Percentiles rank a stretch among this genome's conserved stretches.
Conservation (phyloP, 1,284 basidiomycete genomes). For the Trichosporon sp. region DNA sequence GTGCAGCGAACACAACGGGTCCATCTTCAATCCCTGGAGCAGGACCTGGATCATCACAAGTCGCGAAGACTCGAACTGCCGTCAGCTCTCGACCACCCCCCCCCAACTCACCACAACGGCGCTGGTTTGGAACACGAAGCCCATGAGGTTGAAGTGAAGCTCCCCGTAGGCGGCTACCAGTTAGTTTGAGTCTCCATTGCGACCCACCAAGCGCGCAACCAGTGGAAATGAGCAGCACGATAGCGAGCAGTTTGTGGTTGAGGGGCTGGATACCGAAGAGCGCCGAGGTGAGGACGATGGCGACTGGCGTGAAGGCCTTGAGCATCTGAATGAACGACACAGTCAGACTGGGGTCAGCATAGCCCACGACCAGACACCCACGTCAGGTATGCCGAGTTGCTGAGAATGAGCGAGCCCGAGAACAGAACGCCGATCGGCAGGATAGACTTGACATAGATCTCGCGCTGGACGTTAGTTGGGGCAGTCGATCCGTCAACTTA, state of each 20-base stretch:
- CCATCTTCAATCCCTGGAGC: conserved; percentile 45
- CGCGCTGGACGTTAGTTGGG: conserved; percentile 48
- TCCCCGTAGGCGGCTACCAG: conserved; percentile 62
- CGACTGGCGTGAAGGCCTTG: conserved; percentile 92
- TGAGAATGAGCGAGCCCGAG: conserved; percentile 83
- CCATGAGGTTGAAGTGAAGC: conserved; percentile 73
- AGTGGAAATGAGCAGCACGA: conserved; percentile 81
- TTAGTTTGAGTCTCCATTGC: conserved; percentile 5
- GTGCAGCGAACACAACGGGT: conserved; percentile 88
- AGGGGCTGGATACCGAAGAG: conserved; percentile 78
- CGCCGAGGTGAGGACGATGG: conserved; percentile 90
- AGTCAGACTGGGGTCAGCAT: conserved; percentile 59
- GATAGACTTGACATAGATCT: conserved; percentile 79
- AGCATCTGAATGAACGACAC: conserved; percentile 99
- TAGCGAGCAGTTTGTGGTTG: conserved; percentile 68
- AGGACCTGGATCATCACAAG: conserved; percentile 83
- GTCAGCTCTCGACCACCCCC: background rate
- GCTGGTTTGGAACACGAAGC: conserved; percentile 76
- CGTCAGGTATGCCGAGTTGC: conserved; percentile 85
- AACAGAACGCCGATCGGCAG: conserved; percentile 90
- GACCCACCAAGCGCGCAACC: conserved; percentile 81
- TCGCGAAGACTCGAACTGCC: conserved; percentile 53
- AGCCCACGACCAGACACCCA: conserved; percentile 15
- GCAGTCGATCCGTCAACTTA: conserved; percentile 26
- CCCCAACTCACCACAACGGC: conserved; percentile 57